Percentiles rank a stretch among this genome's conserved stretches.
phyloP scores from a whole-genome alignment of 1,139 yeast species.

The Kurtzmaniella quercitrusa region DNA sequence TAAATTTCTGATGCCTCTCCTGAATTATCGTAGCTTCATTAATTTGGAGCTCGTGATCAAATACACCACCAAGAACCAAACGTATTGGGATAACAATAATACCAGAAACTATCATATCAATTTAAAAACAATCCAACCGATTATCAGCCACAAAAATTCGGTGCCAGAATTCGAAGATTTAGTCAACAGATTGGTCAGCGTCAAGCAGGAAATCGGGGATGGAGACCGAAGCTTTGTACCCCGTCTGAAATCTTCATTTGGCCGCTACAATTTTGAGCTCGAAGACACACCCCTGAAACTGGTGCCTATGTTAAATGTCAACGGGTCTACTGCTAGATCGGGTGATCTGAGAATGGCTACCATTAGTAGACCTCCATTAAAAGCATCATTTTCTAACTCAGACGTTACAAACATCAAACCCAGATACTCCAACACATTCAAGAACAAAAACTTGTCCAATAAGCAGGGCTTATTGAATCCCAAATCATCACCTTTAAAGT shows the following conservation, averaged over 20 bases:
- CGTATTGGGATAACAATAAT: constrained; percentile 35
- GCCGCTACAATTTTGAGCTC: constrained; percentile 5
- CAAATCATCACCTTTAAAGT: constrained; percentile 1
- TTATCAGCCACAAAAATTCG: constrained; percentile 11
- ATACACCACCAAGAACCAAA: constrained; percentile 19
- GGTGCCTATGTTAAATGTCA: neutral
- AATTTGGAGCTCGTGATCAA: constrained; percentile 23
- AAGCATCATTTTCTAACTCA: constrained; percentile 21
- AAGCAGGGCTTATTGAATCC: neutral
- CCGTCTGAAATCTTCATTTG: constrained; percentile 2
- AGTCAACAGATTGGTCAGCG: constrained; percentile 11
- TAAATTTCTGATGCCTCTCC: constrained; percentile 30
- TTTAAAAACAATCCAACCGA: constrained; percentile 13
- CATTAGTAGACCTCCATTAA: constrained; percentile 20
- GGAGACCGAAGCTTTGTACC: constrained; percentile 6
- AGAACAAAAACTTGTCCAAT: constrained; percentile 3
- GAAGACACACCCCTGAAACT: constrained; percentile 4
- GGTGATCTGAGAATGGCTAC: neutral
- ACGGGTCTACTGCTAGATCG: neutral
- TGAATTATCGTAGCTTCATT: constrained; percentile 17
- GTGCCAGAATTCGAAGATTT: constrained; percentile 25
- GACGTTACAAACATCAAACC: constrained; percentile 18
- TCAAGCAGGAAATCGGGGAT: constrained; percentile 10
- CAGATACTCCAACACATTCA: constrained; percentile 10
- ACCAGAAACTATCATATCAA: constrained; percentile 25